These are phyloP conservation scores for Raffaelea deltoideospora DNA, from an alignment of 2,329 filamentous ascomycete genomes.

Conservation along the genomic window DNA sequence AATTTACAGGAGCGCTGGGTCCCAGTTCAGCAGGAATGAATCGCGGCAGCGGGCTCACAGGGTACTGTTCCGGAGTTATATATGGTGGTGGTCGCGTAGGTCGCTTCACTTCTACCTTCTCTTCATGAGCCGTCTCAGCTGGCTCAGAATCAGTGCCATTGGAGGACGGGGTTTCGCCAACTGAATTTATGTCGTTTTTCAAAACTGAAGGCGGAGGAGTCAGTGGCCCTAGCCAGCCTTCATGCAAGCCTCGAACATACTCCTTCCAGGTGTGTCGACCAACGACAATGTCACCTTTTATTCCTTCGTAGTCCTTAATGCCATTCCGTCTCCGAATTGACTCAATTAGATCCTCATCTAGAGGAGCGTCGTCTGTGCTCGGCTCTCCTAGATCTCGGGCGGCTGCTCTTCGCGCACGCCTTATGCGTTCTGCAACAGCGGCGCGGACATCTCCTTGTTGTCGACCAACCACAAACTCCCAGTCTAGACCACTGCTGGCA, in stretches of 20 bases:
- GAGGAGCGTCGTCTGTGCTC: constrained; percentile 29
- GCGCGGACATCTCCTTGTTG: constrained; percentile 87
- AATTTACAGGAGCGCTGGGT: constrained; percentile 55
- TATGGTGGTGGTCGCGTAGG: constrained; percentile 55
- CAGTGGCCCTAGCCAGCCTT: constrained; percentile 87
- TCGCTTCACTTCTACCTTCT: constrained; percentile 39
- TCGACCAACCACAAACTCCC: constrained; percentile 87
- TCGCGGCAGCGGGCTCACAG: constrained; percentile 45
- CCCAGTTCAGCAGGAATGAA: constrained; percentile 56
- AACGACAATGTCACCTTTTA: constrained; percentile 73
- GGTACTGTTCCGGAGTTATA: constrained; percentile 59
- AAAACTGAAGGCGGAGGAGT: constrained; percentile 47
- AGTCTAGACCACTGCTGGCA: constrained; percentile 79
- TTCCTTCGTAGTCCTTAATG: constrained; percentile 55
- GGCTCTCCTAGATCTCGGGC: constrained; percentile 24
- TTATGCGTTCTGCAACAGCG: constrained; percentile 72
- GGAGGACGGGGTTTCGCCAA: too few relatives aligned
- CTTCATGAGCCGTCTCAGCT: too few relatives aligned
- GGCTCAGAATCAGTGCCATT: too few relatives aligned
- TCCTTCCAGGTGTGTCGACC: constrained; percentile 95
- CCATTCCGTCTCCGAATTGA: constrained; percentile 49
- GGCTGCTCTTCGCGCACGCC: constrained; percentile 50
- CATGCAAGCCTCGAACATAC: constrained; percentile 82
- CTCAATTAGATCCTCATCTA: constrained; percentile 45
- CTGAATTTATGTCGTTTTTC: too few relatives aligned